Percentiles rank a stretch among this genome's conserved stretches.
These are phyloP conservation scores for Starmerella kuoi DNA, from an alignment of 805 yeast species.

Conservation along the genomic window DNA sequence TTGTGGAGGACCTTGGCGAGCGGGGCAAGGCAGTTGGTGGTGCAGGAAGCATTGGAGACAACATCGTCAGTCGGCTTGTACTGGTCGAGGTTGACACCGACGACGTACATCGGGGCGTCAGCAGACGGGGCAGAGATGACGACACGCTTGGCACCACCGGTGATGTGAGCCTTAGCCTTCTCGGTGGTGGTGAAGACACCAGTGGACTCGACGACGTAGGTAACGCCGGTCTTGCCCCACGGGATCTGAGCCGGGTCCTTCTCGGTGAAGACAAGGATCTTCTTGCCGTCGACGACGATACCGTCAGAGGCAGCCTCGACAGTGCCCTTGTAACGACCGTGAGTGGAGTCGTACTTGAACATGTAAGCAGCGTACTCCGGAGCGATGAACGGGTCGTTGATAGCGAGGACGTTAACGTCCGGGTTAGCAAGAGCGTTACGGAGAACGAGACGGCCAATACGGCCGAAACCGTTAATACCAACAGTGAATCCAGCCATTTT, in stretches of 20 bases:
- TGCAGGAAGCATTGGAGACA: constrained; percentile 88
- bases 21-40: constrained; percentile 93
- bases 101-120: constrained; percentile 91
- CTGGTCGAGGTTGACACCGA: constrained; percentile 75
- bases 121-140: constrained; percentile 87
- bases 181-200: constrained; percentile 81
- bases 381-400: constrained; percentile 84
- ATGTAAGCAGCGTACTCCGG: constrained; percentile 87
- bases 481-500: constrained; percentile 40
- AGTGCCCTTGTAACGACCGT: constrained; percentile 70
- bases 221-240: constrained; percentile 72
- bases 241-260: constrained; percentile 77
- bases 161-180: constrained; percentile 72
- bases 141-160: constrained; percentile 91
- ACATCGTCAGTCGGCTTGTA: constrained; percentile 66
- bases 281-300: constrained; percentile 51
- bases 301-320: constrained; percentile 47
- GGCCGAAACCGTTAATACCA: constrained; percentile 92
- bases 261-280: constrained; percentile 61
- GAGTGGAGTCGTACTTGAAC: constrained; percentile 93
- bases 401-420: constrained; percentile 71
- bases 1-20: constrained; percentile 83
- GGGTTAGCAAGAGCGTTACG: constrained; percentile 66
- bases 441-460: constrained; percentile 80
- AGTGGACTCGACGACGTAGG: constrained; percentile 82